These are phyloP conservation scores for Glebionis coronaria DNA, from an alignment of 129 eudicot species.

Conservation along the genomic window DNA sequence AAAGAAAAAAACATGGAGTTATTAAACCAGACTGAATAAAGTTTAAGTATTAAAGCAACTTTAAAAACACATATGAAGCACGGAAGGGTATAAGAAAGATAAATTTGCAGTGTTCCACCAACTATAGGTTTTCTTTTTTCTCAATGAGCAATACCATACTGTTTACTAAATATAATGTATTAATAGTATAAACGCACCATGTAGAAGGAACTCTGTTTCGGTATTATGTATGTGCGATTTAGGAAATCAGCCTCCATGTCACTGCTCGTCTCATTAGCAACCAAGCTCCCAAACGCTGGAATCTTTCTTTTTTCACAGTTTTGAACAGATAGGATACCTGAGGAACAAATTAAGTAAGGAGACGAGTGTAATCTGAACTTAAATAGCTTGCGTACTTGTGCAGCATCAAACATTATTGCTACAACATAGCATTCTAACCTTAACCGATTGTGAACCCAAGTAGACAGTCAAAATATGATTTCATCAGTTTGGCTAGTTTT, in stretches of 20 bases:
- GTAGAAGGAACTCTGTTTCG: slow-evolving; percentile 66
- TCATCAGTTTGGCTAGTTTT: background rate
- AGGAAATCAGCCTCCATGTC: slow-evolving; percentile 70
- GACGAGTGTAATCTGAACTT: background rate
- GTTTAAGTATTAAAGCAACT: background rate
- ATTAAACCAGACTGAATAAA: slow-evolving; percentile 32
- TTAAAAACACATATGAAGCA: slow-evolving; percentile 3
- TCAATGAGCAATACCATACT: background rate
- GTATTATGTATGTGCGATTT: slow-evolving; percentile 56
- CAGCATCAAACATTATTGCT: background rate
- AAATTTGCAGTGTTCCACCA: slow-evolving; percentile 5
- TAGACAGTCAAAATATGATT: background rate
- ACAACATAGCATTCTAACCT: background rate
- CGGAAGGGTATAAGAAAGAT: background rate
- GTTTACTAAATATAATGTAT: background rate
- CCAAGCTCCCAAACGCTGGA: slow-evolving; percentile 55
- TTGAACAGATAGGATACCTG: slow-evolving; percentile 36
- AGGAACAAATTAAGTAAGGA: slow-evolving; percentile 14
- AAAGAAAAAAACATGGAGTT: slow-evolving; percentile 34
- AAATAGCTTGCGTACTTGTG: background rate
- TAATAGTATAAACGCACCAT: slow-evolving; percentile 48
- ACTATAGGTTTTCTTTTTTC: background rate
- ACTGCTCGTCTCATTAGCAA: slow-evolving; percentile 42
- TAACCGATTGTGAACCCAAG: background rate
- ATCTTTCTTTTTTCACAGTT: slow-evolving; percentile 32